Evolutionary conservation across 2,329 filamentous ascomycete species (phyloP).

Genomic region (Zasmidium cellare): DNA sequence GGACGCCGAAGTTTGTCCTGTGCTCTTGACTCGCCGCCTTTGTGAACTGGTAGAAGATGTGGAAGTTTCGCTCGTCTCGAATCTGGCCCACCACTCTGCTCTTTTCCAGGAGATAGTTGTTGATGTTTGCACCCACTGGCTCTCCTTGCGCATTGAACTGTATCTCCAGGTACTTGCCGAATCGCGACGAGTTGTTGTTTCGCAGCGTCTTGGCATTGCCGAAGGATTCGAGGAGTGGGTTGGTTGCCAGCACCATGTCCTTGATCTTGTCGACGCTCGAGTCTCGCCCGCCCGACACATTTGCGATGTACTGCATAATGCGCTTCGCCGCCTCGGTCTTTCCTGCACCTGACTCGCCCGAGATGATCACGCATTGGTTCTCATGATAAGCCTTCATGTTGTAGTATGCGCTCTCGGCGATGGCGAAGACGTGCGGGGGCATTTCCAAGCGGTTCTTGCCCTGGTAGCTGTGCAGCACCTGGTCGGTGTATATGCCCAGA

Average conservation of each 20-base stretch:
- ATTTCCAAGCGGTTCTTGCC: slow-evolving; percentile 94
- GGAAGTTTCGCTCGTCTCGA: slow-evolving; percentile 92
- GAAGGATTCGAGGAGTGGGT: slow-evolving; percentile 94
- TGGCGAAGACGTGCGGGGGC: slow-evolving; percentile 88
- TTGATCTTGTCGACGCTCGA: slow-evolving; percentile 95
- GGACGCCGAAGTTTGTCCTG: slow-evolving; percentile 83
- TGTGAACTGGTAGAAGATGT: slow-evolving; percentile 99
- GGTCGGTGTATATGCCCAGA: slow-evolving; percentile 92
- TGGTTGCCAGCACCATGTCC: slow-evolving; percentile 98
- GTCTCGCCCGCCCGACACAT: slow-evolving; percentile 81
- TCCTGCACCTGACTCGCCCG: slow-evolving; percentile 94
- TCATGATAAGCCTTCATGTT: slow-evolving; percentile 99
- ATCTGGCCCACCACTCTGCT: slow-evolving; percentile 94
- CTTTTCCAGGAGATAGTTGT: slow-evolving; percentile 96
- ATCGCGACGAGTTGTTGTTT: slow-evolving; percentile 98
- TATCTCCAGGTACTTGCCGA: slow-evolving; percentile 97
- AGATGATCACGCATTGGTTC: slow-evolving; percentile 99
- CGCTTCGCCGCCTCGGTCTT: slow-evolving; percentile 99
- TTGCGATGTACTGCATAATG: slow-evolving; percentile 99
- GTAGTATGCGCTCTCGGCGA: slow-evolving; percentile 95
- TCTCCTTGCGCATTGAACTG: slow-evolving; percentile 92
- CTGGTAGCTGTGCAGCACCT: slow-evolving; percentile 88
- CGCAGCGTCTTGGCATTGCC: slow-evolving; percentile 96
- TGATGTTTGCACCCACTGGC: slow-evolving; percentile 94
- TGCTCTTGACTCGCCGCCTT: slow-evolving; percentile 90